These are phyloP conservation scores for Aspergillus japonicus DNA, from an alignment of 2,329 filamentous ascomycete genomes.

Conservation along the genomic window DNA sequence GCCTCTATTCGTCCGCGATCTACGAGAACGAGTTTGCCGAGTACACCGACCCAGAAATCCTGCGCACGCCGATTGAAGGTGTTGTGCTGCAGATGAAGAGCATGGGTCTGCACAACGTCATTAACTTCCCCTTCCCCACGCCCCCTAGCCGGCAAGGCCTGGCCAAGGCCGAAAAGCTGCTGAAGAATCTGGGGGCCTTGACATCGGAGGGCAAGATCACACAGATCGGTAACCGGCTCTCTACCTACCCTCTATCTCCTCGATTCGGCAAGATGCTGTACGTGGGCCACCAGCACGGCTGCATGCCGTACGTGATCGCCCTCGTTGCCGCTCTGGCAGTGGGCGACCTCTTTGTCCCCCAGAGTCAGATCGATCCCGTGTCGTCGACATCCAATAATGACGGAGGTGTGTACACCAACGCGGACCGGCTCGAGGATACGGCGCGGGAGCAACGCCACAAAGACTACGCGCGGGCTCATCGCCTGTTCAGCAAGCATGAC, in stretches of 20 bases:
- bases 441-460: constrained; percentile 64
- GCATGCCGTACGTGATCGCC: constrained; percentile 81
- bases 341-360: constrained; percentile 80
- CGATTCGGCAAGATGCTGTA: constrained; percentile 90
- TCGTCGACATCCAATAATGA: constrained; percentile 46
- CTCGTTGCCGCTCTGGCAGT: constrained; percentile 86
- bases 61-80: constrained; percentile 88
- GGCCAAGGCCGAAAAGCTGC: constrained; percentile 77
- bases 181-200: constrained; percentile 82
- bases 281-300: constrained; percentile 77
- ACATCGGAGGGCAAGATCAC: constrained; percentile 72
- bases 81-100: constrained; percentile 91
- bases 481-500: constrained; percentile 76
- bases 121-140: constrained; percentile 95
- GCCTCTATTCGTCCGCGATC: constrained; percentile 89
- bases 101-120: constrained; percentile 86
- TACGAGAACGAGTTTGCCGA: constrained; percentile 83
- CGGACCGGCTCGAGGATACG: constrained; percentile 70
- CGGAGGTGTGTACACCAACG: constrained; percentile 54
- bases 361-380: constrained; percentile 70
- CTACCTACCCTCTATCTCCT: constrained; percentile 84
- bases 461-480: constrained; percentile 69
- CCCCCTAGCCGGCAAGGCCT: constrained; percentile 75
- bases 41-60: constrained; percentile 83
- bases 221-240: constrained; percentile 74